Base-by-base conservation (phyloP, 1,284 basidiomycete species). In the Naganishia sp. region DNA sequence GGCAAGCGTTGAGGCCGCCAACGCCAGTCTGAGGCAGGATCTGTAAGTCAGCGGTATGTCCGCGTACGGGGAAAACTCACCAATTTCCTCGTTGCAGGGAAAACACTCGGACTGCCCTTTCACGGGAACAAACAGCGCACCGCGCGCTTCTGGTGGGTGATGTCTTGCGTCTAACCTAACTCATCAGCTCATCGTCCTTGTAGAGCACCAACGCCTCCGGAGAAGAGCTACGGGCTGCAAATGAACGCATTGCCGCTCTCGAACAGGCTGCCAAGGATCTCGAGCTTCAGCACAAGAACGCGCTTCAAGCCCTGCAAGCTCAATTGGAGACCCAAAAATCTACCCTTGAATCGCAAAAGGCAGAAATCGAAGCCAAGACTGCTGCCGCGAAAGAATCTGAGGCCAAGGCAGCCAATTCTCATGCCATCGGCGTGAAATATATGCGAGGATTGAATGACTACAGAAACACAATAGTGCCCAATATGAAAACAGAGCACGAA, bases 121-220 rank as follows among this genome's bases (percentile, higher is more conserved):
- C 56, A 15, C 55, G 63, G 15, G 57, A 66, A 41, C 56, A 60
- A 41, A 55, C 65, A 13, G 65, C 65, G 11, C 50, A 66, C 39
- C 65, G 58, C 5, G 49, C 57, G 15, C 50, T 66, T 41, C 43
- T 66, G 31, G 64, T 65, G 23, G 35, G 64, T 49, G 9, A 7
- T 23, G 3, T 53, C n/a, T n/a, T 3, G 35, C 23, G 2, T 25
- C 15, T 39, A 50, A 3, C 11, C 6, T 13, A 7, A n/a, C 9
- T 32, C 39, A 2, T 42, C 11, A 5, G 42, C 43, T 63, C 28
- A 53, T 15, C 52, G 17, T 17, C 25, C 11, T 56, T 10, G 2
- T 50, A 49, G 51, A 53, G 31, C 32, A 25, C 32, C 15, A 49
- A 56, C 17, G 11, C 54, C 15, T 41, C 46, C 25, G 54, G 42